Evolutionary conservation across 2,329 filamentous ascomycete genomes (phyloP).

Genomic region (Bipolaris gigantea): DNA sequence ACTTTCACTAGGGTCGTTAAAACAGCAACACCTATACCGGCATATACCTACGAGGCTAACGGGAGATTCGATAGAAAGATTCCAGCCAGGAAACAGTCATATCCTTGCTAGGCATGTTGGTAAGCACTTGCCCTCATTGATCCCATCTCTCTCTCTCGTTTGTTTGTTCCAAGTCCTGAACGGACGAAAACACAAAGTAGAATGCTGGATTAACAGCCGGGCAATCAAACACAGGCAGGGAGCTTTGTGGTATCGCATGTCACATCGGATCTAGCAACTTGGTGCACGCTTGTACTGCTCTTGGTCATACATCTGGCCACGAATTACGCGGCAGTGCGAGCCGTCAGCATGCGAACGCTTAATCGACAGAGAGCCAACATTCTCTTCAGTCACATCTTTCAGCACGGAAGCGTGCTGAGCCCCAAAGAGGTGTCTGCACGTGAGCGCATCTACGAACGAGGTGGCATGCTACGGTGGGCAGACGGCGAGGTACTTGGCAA

Average conservation of each 20-base stretch:
- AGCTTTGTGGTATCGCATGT: conserved; percentile 79
- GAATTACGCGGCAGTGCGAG: conserved; percentile 83
- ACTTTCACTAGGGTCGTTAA: too few species aligned
- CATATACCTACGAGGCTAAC: neutral
- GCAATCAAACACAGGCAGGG: conserved; percentile 57
- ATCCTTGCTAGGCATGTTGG: conserved; percentile 81
- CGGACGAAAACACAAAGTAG: neutral
- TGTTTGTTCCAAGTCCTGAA: neutral
- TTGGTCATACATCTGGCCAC: conserved; percentile 76
- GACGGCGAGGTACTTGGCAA: conserved; percentile 53
- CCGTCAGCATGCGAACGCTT: conserved; percentile 79
- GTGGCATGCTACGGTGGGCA: conserved; percentile 65
- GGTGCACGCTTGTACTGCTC: conserved; percentile 70
- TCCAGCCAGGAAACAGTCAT: conserved; percentile 95
- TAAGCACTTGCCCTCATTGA: conserved; percentile 36
- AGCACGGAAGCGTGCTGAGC: conserved; percentile 54
- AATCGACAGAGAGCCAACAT: conserved; percentile 87
- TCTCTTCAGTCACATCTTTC: conserved; percentile 60
- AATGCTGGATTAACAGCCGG: neutral
- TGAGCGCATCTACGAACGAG: conserved; percentile 63
- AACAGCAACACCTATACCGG: too few species aligned
- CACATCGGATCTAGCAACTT: conserved; percentile 70
- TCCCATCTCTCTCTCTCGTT: neutral
- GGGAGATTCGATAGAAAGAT: conserved; percentile 63
- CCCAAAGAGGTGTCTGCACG: conserved; percentile 65